phyloP scores from a whole-genome alignment of 495 filamentous ascomycete genomes.

The Tuber aestivum region DNA sequence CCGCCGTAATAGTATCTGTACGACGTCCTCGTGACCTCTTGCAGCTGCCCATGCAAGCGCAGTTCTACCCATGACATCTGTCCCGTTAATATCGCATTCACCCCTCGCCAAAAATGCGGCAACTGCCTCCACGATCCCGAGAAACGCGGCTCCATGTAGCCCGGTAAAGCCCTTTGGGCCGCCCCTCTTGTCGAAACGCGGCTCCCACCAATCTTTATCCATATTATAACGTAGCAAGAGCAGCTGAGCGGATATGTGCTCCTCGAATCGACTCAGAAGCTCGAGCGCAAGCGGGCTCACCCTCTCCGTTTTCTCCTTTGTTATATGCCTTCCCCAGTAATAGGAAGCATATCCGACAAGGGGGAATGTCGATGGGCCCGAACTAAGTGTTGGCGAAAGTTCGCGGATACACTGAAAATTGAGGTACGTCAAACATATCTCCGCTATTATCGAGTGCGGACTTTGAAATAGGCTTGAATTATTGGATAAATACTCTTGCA shows the following conservation, averaged over 20 bases:
- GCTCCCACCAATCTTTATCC: too few species aligned
- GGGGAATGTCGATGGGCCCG: neutral
- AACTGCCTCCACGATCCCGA: neutral
- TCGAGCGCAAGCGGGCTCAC: neutral
- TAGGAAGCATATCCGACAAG: neutral
- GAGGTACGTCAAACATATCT: neutral
- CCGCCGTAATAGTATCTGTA: neutral
- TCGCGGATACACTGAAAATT: neutral
- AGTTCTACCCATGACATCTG: neutral
- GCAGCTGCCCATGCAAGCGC: neutral
- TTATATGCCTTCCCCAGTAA: neutral
- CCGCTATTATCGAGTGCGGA: neutral
- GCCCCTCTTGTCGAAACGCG: neutral
- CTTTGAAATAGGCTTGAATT: neutral
- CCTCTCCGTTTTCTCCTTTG: neutral
- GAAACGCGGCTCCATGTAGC: neutral
- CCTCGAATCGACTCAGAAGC: neutral
- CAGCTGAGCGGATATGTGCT: neutral
- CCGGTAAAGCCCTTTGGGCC: neutral
- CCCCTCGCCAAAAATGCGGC: neutral
- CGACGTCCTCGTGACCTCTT: neutral
- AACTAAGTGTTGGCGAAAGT: neutral
- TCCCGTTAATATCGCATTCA: neutral
- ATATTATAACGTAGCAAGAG: neutral
- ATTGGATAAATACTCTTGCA: neutral